These are phyloP conservation scores for Candida argentea DNA, from an alignment of 805 yeast genomes.

Conservation along the genomic window DNA sequence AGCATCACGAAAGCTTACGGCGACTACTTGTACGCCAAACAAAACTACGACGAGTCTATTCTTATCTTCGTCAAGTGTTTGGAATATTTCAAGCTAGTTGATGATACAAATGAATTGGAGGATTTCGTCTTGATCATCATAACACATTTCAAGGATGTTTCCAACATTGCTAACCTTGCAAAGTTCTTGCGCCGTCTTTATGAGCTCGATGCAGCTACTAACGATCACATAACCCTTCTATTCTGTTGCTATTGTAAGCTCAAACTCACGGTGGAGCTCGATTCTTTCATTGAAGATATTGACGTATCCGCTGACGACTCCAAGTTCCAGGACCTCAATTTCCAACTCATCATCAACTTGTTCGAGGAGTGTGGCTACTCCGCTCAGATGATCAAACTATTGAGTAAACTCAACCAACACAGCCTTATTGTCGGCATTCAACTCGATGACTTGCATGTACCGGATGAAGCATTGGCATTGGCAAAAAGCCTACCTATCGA, in stretches of 20 bases:
- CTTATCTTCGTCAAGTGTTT: conserved; percentile 53
- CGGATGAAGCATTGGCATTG: conserved; percentile 50
- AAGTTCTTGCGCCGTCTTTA: conserved; percentile 55
- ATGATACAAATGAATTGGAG: conserved; percentile 15
- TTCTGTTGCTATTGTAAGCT: conserved; percentile 74
- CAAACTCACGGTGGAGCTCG: conserved; percentile 49
- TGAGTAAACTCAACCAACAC: conserved; percentile 64
- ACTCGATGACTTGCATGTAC: conserved; percentile 53
- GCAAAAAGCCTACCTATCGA: conserved; percentile 62
- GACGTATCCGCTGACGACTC: conserved; percentile 12
- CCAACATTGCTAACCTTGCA: conserved; percentile 55
- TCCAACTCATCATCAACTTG: conserved; percentile 54
- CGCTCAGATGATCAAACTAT: conserved; percentile 57
- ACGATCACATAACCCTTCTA: conserved; percentile 74
- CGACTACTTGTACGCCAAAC: conserved; percentile 58
- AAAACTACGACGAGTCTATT: conserved; percentile 59
- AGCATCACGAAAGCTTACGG: conserved; percentile 44
- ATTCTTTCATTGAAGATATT: conserved; percentile 40
- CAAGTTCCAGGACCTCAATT: conserved; percentile 42
- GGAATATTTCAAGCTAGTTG: conserved; percentile 10
- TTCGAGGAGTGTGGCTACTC: conserved; percentile 65
- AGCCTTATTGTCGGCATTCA: conserved; percentile 68
- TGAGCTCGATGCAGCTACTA: conserved; percentile 44
- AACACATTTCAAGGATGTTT: conserved; percentile 67
- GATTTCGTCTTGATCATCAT: conserved; percentile 60